Evolutionary conservation across 768 basidiomycete species (phyloP), one percentile per base, ranked within the genome.

Genomic region (Antrodiella citrinella): DNA sequence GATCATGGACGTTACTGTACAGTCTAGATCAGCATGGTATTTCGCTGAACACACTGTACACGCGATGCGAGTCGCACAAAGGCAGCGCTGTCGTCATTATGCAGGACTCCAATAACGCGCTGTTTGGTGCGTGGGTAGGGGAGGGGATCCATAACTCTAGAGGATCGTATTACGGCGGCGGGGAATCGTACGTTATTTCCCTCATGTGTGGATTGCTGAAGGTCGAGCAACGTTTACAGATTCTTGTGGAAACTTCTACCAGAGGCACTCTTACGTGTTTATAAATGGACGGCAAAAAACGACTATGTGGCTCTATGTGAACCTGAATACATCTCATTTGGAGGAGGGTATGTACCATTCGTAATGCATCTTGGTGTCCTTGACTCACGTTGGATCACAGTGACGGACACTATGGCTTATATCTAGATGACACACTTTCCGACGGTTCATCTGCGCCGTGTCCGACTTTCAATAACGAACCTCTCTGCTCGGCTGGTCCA

Each of bases 1-100:
- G 73, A 4, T 68, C 73, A 23, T 95, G 92, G 92, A 76, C 76
- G 0, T 76, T 94, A 0, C 67, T 92, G 4, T 93, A 94, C 68
- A 93, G 91, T 13, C 74, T 96, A 15, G 95, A 98, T 60, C 93
- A 96, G 59, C 88, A 98, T 57, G 95, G 95, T 0, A 92, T 94
- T 42, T 94, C 91, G 11, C 73, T 97, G 12, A 82, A 85, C 42
- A 96, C 95, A 1, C 75, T 97, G 4, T 97, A 96, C 64, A 59
- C 74, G 2, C 75, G 75, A 1, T 87, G 83, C 48, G 79, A 78
- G 46, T 58, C 64, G 3, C 65, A 67, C 20, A 67, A 61, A 25
- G 69, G 69, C 26, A 73, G 76, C 2, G 78, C 78, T 41, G 56
- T 97, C 9, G 56, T 97, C 1, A 75, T 80, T 4, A 65, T 93